Evolutionary conservation across 1,139 yeast genomes (phyloP), one percentile per base, ranked within the genome.

Genomic region (Kluyveromyces sp.): DNA sequence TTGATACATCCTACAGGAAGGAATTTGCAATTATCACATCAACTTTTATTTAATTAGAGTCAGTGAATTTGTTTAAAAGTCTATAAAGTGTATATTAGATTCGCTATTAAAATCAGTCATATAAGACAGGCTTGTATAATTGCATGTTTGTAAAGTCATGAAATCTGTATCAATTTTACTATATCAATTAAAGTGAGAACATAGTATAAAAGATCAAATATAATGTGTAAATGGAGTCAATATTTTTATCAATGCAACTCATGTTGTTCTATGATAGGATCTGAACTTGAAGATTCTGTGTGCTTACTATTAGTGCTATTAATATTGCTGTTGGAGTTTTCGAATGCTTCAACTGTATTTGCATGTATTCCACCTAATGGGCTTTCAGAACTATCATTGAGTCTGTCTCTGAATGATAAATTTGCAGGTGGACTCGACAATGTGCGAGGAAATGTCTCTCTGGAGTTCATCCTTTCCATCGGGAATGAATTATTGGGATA

Each of bases 251-350:
- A 25, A 7, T n/a, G n/a, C 7, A 34, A 30, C 3, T 21, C 8
- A n/a, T 15, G 26, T 8, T 15, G 28, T 10, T n/a, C 25, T 6
- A 32, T 8, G 1, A 32, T 30, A 25, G 28, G 37, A 7, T 25
- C 42, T 7, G 42, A 33, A 7, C 31, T 33, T 10, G 42, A 33
- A 32, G 42, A 30, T 39, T 26, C 37, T 25, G 42, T 29, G 4
- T 32, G 25, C 25, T n/a, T 25, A 31, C 37, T 39, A 30, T 33
- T 39, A 15, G 25, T 29, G 42, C 28, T 39, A 27, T 25, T 39
- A 25, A 3, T 39, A 28, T 27, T 39, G 42, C 28, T 32, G 28
- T 27, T 39, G 21, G 15, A 7, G 30, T 33, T 33, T 25, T 37
- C 39, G 7, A 37, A 25, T 10, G 31, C 41, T n/a, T 21, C 31